Evolutionary conservation across 192 early-diverging fungal species (phyloP).

Genomic region (Entomortierella parvispora): DNA sequence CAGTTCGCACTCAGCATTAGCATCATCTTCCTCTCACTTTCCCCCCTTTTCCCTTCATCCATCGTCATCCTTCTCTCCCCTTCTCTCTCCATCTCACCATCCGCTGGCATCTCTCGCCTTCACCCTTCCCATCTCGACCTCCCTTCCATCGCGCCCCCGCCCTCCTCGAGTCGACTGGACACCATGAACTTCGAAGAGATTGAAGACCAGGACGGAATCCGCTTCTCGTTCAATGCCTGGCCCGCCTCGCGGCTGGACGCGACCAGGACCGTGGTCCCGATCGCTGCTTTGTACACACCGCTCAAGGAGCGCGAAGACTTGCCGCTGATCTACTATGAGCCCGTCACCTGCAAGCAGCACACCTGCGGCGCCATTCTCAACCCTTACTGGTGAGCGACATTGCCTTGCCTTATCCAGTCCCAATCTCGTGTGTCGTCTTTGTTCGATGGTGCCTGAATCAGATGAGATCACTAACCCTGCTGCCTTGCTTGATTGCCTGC

Average conservation of each 20-base stretch:
- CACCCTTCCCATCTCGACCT: neutral
- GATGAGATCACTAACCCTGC: no score
- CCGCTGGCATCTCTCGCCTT: neutral
- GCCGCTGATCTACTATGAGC: constrained; percentile 93
- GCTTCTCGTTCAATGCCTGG: constrained; percentile 98
- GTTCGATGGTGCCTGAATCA: no score
- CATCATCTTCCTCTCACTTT: no score
- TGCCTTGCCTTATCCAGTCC: no score
- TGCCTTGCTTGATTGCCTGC: no score
- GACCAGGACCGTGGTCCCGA: constrained; percentile 94
- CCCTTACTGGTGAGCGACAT: constrained; percentile 95
- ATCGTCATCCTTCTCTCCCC: neutral
- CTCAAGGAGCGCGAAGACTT: constrained; percentile 91
- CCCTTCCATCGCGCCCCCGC: neutral
- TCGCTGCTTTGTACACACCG: constrained; percentile 92
- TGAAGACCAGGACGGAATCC: constrained; percentile 95
- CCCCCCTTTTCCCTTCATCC: neutral
- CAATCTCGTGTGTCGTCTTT: neutral
- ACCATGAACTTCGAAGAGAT: constrained; percentile 87
- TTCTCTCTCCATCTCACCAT: neutral
- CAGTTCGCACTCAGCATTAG: no score
- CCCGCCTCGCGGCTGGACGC: constrained; percentile 93
- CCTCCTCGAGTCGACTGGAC: neutral
- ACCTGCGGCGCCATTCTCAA: constrained; percentile 96
- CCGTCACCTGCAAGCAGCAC: constrained; percentile 92